These are phyloP conservation scores for Aureoboletus auriporus DNA, from an alignment of 768 basidiomycete species.

Conservation along the genomic window DNA sequence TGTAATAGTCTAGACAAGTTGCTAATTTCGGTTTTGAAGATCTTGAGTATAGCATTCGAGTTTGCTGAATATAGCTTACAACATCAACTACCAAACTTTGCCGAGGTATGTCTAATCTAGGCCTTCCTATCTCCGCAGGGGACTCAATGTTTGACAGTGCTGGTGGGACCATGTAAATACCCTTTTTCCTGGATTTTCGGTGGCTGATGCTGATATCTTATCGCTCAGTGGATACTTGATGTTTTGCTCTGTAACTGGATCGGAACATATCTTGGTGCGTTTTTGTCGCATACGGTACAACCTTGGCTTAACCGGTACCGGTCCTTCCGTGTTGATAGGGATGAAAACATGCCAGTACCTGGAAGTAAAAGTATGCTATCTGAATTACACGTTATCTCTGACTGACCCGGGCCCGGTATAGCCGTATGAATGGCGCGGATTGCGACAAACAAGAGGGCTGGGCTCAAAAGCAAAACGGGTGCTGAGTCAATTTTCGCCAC, in stretches of 20 bases:
- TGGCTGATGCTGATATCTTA: conserved; percentile 10
- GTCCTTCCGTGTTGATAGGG: conserved; percentile 37
- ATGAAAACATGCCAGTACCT: conserved; percentile 87
- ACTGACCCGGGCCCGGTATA: conserved; percentile 25
- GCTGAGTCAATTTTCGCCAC: conserved; percentile 79
- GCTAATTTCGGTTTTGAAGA: conserved; percentile 41
- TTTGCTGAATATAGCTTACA: conserved; percentile 85
- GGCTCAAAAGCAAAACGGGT: conserved; percentile 78
- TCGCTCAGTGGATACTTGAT: conserved; percentile 74
- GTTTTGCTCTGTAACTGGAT: conserved; percentile 87
- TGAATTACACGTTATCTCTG: background rate
- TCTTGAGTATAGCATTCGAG: conserved; percentile 83
- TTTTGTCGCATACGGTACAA: conserved; percentile 1
- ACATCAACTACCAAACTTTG: conserved; percentile 86
- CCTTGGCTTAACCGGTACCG: conserved; percentile 2
- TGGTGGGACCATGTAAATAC: conserved; percentile 88
- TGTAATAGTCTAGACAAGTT: background rate
- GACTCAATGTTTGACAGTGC: conserved; percentile 45
- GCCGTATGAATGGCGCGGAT: conserved; percentile 85
- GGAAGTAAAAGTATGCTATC: conserved; percentile 67
- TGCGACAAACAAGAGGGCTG: conserved; percentile 72
- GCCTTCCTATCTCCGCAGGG: conserved; percentile 15
- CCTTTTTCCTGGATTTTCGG: background rate
- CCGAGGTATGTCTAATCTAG: conserved; percentile 53
- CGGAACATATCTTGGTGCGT: conserved; percentile 74